A percentile compares a stretch with the other conserved stretches of the same genome.
phyloP scores from a whole-genome alignment of 2,329 filamentous ascomycete species.

The Venturia aucupariae region DNA sequence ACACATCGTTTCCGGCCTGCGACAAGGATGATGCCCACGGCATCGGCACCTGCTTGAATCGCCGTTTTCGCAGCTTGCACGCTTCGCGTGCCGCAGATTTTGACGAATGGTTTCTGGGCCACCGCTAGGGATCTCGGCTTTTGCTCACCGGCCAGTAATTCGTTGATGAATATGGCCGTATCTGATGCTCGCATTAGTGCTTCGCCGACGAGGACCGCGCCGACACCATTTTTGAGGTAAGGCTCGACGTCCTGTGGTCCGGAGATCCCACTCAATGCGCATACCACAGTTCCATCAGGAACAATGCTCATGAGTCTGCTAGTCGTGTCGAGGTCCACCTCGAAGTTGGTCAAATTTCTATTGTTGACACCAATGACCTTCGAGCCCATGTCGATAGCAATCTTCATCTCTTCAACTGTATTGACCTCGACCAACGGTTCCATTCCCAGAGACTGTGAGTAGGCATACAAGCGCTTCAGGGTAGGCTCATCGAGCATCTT shows the following conservation, averaged over 20 bases:
- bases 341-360: constrained; percentile 89
- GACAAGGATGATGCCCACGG: constrained; percentile 88
- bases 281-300: constrained; percentile 76
- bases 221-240: constrained; percentile 82
- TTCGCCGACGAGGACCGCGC: constrained; percentile 88
- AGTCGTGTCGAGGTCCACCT: constrained; percentile 90
- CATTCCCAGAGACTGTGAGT: constrained; percentile 87
- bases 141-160: constrained; percentile 58
- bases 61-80: constrained; percentile 72
- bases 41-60: constrained; percentile 77
- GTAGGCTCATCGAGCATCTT: constrained; percentile 84
- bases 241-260: constrained; percentile 78
- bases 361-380: constrained; percentile 97
- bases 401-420: constrained; percentile 83
- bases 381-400: constrained; percentile 74
- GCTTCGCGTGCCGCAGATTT: constrained; percentile 88
- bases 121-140: constrained; percentile 19
- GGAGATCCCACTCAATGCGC: constrained; percentile 89
- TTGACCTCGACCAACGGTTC: constrained; percentile 97
- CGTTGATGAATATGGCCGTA: constrained; percentile 70
- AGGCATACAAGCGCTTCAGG: constrained; percentile 72
- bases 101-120: constrained; percentile 52
- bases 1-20: constrained; percentile 73
- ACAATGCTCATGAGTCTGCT: constrained; percentile 81
- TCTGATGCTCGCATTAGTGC: constrained; percentile 88